phyloP scores from a whole-genome alignment of 1,284 basidiomycete species.

The Ganoderma lingzhi region DNA sequence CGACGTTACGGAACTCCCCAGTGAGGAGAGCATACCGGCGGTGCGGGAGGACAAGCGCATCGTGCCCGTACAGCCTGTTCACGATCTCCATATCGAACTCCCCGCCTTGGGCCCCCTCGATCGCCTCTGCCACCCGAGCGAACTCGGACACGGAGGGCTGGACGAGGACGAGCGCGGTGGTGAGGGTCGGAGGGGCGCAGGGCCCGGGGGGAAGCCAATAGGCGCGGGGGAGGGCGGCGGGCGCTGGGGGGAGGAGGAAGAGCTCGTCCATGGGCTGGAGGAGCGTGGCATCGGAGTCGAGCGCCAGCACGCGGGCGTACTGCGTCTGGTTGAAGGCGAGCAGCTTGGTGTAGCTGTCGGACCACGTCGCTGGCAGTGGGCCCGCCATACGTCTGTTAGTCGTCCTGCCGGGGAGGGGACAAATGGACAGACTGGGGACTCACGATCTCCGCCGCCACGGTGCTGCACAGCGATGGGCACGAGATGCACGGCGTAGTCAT shows the following conservation, averaged over 20 bases:
- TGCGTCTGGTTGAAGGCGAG: conserved; percentile 1
- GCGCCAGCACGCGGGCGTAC: neutral
- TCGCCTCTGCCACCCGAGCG: neutral
- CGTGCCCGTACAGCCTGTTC: neutral
- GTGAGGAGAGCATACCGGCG: neutral
- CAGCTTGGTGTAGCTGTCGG: neutral
- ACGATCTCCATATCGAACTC: neutral
- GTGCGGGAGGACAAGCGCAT: neutral
- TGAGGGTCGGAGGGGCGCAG: neutral
- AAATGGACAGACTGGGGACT: neutral
- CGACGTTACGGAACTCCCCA: neutral
- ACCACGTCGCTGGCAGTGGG: neutral
- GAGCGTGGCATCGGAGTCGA: neutral
- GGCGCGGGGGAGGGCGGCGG: neutral
- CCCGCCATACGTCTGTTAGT: neutral
- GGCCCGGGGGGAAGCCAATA: neutral
- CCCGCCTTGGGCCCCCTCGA: neutral
- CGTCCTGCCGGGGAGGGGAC: neutral
- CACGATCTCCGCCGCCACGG: neutral
- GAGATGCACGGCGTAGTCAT: neutral
- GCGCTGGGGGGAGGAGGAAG: neutral
- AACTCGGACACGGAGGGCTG: neutral
- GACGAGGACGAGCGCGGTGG: neutral
- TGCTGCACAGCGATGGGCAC: neutral
- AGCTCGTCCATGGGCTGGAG: neutral